Percentiles rank a stretch among this genome's conserved stretches.
phyloP scores from a whole-genome alignment of 2,329 filamentous ascomycete genomes.

The Mariannaea elegans region DNA sequence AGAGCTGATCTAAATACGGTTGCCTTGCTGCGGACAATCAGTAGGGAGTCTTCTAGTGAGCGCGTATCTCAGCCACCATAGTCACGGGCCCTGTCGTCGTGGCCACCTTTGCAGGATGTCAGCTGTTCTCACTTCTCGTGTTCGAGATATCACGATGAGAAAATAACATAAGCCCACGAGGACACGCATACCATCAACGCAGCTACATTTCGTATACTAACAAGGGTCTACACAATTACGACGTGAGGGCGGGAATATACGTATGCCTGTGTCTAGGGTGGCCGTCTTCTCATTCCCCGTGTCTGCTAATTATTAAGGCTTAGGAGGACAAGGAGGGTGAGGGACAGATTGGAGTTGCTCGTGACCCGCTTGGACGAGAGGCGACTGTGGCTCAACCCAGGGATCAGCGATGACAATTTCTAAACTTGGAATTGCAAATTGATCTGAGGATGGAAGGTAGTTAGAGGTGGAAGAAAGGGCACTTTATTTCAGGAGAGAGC shows the following conservation, averaged over 20 bases:
- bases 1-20: background rate
- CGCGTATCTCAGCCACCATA: constrained; percentile 19
- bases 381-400: background rate
- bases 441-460: background rate
- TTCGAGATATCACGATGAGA: constrained; percentile 1
- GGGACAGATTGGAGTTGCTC: background rate
- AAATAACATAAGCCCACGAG: constrained; percentile 21
- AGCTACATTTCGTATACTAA: background rate
- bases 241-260: no score
- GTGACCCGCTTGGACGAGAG: background rate
- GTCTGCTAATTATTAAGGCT: background rate
- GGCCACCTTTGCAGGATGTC: constrained; percentile 2
- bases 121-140: constrained; percentile 26
- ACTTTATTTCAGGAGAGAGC: no score
- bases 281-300: background rate
- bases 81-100: constrained; percentile 5
- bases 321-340: background rate
- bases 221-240: no score
- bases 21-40: background rate
- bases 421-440: background rate
- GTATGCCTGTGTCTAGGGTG: constrained; percentile 7
- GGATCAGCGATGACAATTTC: background rate
- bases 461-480: no score
- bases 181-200: background rate
- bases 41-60: background rate